Conservation (phyloP, 768 basidiomycete species). For the Melanogaster broomeanus region DNA sequence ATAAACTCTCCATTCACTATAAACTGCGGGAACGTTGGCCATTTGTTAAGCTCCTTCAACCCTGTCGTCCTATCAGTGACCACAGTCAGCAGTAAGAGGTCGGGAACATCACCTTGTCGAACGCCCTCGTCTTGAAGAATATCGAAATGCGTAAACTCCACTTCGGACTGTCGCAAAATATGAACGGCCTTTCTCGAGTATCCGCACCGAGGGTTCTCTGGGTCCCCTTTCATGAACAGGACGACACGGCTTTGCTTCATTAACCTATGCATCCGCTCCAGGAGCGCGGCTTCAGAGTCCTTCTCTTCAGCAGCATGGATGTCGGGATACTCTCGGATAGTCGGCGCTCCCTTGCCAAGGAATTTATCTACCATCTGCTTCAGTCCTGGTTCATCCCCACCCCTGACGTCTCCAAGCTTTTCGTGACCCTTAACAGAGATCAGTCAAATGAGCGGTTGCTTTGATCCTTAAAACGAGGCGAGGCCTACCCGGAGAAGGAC, state of each 20-base stretch:
- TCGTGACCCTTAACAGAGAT: constrained; percentile 72
- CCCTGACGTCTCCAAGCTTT: constrained; percentile 73
- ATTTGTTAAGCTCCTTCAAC: constrained; percentile 77
- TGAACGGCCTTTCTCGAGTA: constrained; percentile 78
- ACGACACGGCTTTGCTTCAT: constrained; percentile 83
- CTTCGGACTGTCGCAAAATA: constrained; percentile 63
- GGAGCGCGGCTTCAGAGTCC: constrained; percentile 70
- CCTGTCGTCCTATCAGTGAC: constrained; percentile 39
- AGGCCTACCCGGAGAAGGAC: constrained; percentile 72
- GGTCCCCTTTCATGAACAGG: constrained; percentile 90
- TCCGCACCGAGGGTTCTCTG: constrained; percentile 77
- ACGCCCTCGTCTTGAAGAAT: constrained; percentile 82
- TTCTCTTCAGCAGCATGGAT: constrained; percentile 30
- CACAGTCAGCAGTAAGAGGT: too few relatives aligned
- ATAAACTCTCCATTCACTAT: constrained; percentile 90
- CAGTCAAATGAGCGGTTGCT: background rate
- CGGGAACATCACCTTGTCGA: constrained; percentile 68
- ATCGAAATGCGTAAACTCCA: constrained; percentile 78
- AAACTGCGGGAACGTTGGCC: constrained; percentile 89
- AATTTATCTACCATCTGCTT: constrained; percentile 63
- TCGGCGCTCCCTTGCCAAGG: constrained; percentile 33
- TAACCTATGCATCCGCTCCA: constrained; percentile 59
- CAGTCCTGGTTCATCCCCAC: constrained; percentile 74
- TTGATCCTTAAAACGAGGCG: too few relatives aligned
- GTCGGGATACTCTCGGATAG: constrained; percentile 8